Evolutionary conservation across 208 protist genomes (phyloP).

Genomic region (Phytomonas serpens): DNA sequence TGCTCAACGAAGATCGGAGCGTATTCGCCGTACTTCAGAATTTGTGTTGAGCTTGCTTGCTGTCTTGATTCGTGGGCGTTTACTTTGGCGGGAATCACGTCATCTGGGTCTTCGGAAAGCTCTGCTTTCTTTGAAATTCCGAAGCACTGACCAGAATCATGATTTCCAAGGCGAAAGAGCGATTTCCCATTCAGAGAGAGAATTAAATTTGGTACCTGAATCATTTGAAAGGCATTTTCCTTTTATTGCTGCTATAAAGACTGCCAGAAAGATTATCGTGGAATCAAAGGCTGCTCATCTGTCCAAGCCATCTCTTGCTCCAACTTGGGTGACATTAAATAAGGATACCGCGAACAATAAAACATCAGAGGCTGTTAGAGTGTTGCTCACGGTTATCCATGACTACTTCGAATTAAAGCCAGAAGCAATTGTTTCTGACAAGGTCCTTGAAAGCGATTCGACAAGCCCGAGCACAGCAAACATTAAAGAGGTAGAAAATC

Average conservation of each 20-base stretch:
- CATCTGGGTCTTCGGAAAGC: slow-evolving; percentile 41
- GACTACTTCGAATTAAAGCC: slow-evolving; percentile 18
- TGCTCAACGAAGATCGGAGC: slow-evolving; percentile 65
- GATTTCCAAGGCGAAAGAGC: neutral
- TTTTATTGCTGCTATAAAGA: neutral
- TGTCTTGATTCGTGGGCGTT: slow-evolving; percentile 36
- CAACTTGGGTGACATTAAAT: slow-evolving; percentile 44
- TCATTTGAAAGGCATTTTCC: slow-evolving; percentile 2
- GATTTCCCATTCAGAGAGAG: neutral
- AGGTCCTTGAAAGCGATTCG: neutral
- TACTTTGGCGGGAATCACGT: slow-evolving; percentile 47
- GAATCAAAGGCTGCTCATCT: neutral
- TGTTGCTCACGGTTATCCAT: slow-evolving; percentile 33
- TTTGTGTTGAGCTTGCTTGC: slow-evolving; percentile 33
- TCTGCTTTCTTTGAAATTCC: slow-evolving; percentile 26
- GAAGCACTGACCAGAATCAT: neutral
- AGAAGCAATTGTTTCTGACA: neutral
- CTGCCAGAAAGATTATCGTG: neutral
- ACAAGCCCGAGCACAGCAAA: neutral
- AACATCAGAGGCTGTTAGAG: slow-evolving; percentile 32
- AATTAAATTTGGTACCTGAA: neutral
- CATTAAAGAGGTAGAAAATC: neutral
- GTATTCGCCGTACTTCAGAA: slow-evolving; percentile 49
- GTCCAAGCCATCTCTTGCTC: slow-evolving; percentile 23
- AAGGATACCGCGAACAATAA: slow-evolving; percentile 38